Percentiles rank a stretch among this genome's conserved stretches.
Evolutionary conservation across 257 asterid genomes (phyloP).

Genomic region (Solanum medicagineum): DNA sequence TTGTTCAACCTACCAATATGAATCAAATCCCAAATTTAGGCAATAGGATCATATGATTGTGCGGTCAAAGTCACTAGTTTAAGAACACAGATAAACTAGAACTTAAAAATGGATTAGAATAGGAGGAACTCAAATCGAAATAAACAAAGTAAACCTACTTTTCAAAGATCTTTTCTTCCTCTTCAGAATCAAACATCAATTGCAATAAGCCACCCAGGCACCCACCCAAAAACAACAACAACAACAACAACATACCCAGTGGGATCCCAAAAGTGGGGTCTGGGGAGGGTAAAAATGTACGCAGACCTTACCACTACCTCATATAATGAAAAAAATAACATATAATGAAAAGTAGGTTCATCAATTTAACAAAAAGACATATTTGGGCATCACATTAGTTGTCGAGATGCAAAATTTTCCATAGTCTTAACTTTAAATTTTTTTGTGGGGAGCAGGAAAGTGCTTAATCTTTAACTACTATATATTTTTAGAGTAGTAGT

Average conservation of each 20-base stretch:
- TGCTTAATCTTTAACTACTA: neutral
- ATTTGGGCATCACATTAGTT: neutral
- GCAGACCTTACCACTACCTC: too few relatives aligned
- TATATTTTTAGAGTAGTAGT: neutral
- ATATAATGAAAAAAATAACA: too few relatives aligned
- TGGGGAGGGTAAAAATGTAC: too few relatives aligned
- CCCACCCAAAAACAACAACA: too few relatives aligned
- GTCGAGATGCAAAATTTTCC: neutral
- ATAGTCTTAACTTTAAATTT: neutral
- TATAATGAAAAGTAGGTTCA: neutral
- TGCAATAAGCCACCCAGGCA: too few relatives aligned
- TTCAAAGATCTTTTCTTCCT: neutral
- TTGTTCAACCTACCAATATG: neutral
- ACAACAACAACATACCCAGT: too few relatives aligned
- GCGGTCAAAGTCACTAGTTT: neutral
- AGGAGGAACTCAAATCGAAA: neutral
- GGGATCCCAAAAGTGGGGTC: too few relatives aligned
- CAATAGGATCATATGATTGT: neutral
- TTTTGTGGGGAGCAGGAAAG: neutral
- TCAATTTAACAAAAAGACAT: neutral
- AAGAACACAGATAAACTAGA: neutral
- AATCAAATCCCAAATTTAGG: neutral
- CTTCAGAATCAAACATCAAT: neutral
- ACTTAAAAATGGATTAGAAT: neutral
- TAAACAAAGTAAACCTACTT: neutral